These are phyloP conservation scores for Cardamine occulta DNA, from an alignment of 345 rosid species.

Conservation along the genomic window DNA sequence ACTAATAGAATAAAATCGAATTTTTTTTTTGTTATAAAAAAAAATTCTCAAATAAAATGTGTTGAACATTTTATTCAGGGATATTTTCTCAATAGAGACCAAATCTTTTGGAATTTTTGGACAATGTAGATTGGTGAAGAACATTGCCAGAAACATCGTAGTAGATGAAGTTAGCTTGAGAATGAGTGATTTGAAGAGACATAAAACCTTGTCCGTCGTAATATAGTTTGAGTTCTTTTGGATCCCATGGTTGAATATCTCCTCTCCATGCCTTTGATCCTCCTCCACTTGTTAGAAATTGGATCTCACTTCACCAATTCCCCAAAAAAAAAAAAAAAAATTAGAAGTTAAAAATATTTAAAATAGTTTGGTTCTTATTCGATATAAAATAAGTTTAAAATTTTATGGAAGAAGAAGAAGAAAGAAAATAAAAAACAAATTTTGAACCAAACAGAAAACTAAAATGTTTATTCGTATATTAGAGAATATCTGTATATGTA, in stretches of 20 bases:
- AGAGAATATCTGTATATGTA: not conserved
- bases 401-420: not conserved
- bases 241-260: constrained; percentile 47
- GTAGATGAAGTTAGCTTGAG: constrained; percentile 40
- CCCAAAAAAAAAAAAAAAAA: not conserved
- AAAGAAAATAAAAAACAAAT: not conserved
- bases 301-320: constrained; percentile 50
- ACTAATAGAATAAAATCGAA: not conserved
- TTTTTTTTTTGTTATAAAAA: not conserved
- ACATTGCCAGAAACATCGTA: constrained; percentile 61
- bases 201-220: constrained; percentile 84
- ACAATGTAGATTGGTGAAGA: constrained; percentile 53
- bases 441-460: not conserved
- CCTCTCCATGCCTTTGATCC: constrained; percentile 93
- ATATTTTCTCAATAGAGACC: no score
- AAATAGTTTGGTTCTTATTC: not conserved
- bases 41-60: not conserved
- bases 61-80: not conserved
- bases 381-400: no score
- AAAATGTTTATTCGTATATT: no score
- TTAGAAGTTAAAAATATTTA: no score
- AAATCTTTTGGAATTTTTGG: constrained; percentile 34
- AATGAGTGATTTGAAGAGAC: constrained; percentile 52
- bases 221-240: constrained; percentile 63
- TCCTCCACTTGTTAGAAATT: constrained; percentile 75